A percentile compares a stretch with the other conserved stretches of the same genome.
Conservation (phyloP, 257 asterid genomes). For the Ballota nigra region DNA sequence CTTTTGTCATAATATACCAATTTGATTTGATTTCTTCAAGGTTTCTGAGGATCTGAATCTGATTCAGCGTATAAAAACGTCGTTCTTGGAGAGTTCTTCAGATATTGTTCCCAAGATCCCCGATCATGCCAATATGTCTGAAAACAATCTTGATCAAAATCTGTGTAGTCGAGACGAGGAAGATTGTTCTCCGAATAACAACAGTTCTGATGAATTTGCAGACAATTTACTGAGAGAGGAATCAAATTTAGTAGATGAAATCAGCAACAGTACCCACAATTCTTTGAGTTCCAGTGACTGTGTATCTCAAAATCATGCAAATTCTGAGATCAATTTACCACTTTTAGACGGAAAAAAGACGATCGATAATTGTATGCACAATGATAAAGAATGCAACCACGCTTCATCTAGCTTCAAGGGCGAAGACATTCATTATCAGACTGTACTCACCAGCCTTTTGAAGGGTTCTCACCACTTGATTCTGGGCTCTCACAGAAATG, state of each 20-base stretch:
- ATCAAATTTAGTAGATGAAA: conserved; percentile 40
- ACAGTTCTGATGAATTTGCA: conserved; percentile 44
- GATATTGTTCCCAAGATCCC: conserved; percentile 33
- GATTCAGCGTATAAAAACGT: conserved; percentile 52
- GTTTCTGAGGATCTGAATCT: conserved; percentile 64
- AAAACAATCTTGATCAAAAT: conserved; percentile 32
- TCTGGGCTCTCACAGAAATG: conserved; percentile 60
- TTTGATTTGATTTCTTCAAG: conserved; percentile 37
- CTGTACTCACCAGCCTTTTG: conserved; percentile 64
- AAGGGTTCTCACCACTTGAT: conserved; percentile 73
- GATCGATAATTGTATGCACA: conserved; percentile 13
- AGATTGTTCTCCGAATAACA: conserved; percentile 41
- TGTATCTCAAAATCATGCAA: conserved; percentile 53
- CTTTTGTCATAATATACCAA: not conserved
- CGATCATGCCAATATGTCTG: conserved; percentile 29
- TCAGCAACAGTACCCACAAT: conserved; percentile 44
- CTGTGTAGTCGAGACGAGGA: conserved; percentile 30
- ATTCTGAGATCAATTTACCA: conserved; percentile 32
- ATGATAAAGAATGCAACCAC: conserved; percentile 39
- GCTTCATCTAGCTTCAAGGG: conserved; percentile 35
- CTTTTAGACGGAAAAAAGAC: conserved; percentile 27
- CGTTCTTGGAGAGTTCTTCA: conserved; percentile 44
- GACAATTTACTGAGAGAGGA: conserved; percentile 46
- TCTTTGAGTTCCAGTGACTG: conserved; percentile 65
- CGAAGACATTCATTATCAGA: conserved; percentile 61